Evolutionary conservation across 345 rosid species (phyloP).

Genomic region (Trapa incisa): DNA sequence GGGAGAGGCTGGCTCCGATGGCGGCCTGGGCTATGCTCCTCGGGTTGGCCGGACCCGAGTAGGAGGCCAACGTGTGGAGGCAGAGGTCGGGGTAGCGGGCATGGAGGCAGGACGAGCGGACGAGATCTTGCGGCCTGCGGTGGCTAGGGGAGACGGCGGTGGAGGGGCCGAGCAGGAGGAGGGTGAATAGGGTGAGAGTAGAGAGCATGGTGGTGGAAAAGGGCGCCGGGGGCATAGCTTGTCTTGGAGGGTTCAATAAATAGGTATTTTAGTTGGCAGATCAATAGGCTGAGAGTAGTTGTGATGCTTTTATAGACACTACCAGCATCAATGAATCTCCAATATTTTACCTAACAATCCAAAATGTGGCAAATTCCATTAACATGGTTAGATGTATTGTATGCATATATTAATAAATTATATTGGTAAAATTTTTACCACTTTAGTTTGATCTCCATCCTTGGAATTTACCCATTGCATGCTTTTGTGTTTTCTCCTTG

Average conservation of each 20-base stretch:
- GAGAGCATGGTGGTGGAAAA: not conserved
- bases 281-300: not conserved
- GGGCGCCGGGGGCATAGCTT: not conserved
- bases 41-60: constrained; percentile 51
- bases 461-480: too few species aligned
- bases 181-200: constrained; percentile 1
- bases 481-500: too few species aligned
- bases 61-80: constrained; percentile 54
- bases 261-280: not conserved
- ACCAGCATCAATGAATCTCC: not conserved
- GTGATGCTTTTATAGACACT: not conserved
- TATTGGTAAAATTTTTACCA: too few species aligned
- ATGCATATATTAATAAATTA: too few species aligned
- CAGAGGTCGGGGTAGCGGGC: constrained; percentile 70
- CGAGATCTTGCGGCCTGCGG: constrained; percentile 30
- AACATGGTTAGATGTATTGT: too few species aligned
- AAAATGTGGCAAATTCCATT: too few species aligned
- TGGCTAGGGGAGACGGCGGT: not conserved
- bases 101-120: constrained; percentile 53
- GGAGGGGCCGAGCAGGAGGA: constrained; percentile 7
- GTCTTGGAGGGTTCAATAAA: not conserved
- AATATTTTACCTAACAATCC: too few species aligned
- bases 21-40: constrained; percentile 66
- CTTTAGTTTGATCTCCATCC: too few species aligned
- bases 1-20: constrained; percentile 47